Evolutionary conservation across 257 asterid genomes (phyloP).

Genomic region (Solanum lycopersicoides): DNA sequence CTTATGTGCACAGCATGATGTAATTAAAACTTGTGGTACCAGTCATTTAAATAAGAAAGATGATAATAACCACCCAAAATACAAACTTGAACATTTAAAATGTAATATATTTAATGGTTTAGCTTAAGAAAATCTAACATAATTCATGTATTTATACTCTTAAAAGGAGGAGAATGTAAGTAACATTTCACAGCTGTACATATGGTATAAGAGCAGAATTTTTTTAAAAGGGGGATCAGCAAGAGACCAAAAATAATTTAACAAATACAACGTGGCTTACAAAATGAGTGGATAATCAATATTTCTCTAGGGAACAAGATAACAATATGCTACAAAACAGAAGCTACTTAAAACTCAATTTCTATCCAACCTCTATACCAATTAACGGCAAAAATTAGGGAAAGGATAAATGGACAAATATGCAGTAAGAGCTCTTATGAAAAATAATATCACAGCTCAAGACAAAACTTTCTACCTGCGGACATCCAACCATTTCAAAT

Average conservation of each 20-base stretch:
- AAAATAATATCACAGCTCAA: neutral
- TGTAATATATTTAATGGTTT: too few species aligned
- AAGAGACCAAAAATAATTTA: neutral
- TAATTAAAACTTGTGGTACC: neutral
- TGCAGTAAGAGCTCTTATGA: neutral
- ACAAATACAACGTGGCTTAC: neutral
- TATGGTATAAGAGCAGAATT: too few species aligned
- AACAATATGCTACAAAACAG: neutral
- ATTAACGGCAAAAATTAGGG: neutral
- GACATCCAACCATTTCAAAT: neutral
- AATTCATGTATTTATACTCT: too few species aligned
- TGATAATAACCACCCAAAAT: neutral
- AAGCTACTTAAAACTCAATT: conserved; percentile 18
- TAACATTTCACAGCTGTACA: neutral
- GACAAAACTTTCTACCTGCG: neutral
- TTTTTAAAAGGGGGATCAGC: neutral
- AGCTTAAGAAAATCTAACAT: too few species aligned
- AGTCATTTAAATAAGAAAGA: neutral
- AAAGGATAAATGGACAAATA: neutral
- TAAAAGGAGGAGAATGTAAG: neutral
- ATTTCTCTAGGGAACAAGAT: neutral
- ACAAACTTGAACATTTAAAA: neutral
- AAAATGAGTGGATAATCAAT: neutral
- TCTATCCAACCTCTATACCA: conserved; percentile 4
- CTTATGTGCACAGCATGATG: too few species aligned